Conservation (phyloP, 352 stramenopile genomes). For the Phytophthora gonapodyides region DNA sequence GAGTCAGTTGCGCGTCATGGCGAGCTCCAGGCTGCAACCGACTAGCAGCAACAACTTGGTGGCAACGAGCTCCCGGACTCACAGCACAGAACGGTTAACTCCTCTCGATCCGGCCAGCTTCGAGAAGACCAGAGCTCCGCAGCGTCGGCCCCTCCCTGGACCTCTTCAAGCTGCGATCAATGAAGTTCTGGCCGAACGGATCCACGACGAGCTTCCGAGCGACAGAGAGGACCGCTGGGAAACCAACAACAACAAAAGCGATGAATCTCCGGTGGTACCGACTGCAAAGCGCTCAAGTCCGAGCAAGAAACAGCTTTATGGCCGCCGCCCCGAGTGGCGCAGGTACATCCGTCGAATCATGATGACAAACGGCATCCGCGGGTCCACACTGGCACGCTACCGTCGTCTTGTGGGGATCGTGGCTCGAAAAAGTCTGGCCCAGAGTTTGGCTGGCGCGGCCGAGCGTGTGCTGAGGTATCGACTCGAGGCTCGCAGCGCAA, state of each 20-base stretch:
- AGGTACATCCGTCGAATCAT: constrained; percentile 32
- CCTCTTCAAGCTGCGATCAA: constrained; percentile 27
- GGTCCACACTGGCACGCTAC: constrained; percentile 45
- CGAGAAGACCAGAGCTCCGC: constrained; percentile 11
- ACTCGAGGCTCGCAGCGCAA: constrained; percentile 24
- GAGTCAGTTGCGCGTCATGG: constrained; percentile 28
- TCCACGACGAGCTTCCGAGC: background rate
- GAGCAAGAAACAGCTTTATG: constrained; percentile 15
- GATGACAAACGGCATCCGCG: constrained; percentile 31
- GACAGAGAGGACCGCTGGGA: constrained; percentile 10
- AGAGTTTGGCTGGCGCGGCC: constrained; percentile 21
- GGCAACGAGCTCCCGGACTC: background rate
- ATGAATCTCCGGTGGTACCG: constrained; percentile 8
- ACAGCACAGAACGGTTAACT: constrained; percentile 13
- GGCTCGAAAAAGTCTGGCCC: constrained; percentile 29
- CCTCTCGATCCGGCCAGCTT: constrained; percentile 19
- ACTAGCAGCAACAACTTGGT: constrained; percentile 11
- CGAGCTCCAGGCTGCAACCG: constrained; percentile 21
- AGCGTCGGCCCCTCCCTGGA: constrained; percentile 17
- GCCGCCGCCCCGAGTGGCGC: constrained; percentile 20
- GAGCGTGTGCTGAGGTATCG: constrained; percentile 28
- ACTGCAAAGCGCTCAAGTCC: constrained; percentile 13
- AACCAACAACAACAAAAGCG: constrained; percentile 5
- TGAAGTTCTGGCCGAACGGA: constrained; percentile 18
- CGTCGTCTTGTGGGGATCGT: constrained; percentile 45